Base-by-base conservation (phyloP, 805 yeast species). In the Jamesozyma gamospora region DNA sequence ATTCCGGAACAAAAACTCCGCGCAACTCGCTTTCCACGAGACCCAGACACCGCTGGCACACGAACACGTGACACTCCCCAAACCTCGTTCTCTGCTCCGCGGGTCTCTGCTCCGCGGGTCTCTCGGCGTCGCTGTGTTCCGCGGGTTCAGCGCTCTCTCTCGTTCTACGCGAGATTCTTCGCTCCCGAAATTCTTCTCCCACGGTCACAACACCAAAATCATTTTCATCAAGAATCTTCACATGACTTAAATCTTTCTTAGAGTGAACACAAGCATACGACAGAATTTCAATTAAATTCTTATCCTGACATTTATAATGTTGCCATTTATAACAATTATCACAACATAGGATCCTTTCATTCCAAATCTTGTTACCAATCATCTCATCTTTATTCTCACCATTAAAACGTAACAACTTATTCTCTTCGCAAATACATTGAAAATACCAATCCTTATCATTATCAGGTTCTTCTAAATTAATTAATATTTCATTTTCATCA, bases 251-350 rank as follows among this genome's bases (percentile, higher is more conserved):
- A 17, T 38, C 41, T 31, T 40, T 41, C 34, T 34, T 40, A n/a
- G 45, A 31, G 33, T 43, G 39, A 1, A 28, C 36, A 13, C 37
- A 24, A 8, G 41, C 42, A 29, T 27, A 35, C 4, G 53, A 42
- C 4, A 51, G 15, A 24, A 43, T 34, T 25, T 50, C 49, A n/a
- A 51, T 32, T 19, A 45, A 35, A 8, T 34, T 34, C n/a, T 40
- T 32, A 19, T 37, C 33, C 41, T 53, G 58, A 41, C 57, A 55
- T 27, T 56, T 56, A 60, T 59, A 55, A 42, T 55, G 60, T 36
- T 56, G 56, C 65, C 65, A 61, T 37, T 47, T 49, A 19, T 49
- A 45, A 41, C 64, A 59, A 19, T 37, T 24, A 27, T 58, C 62
- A 48, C 65, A 61, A 42, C 62, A 56, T 5, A 61, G 40, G 14